Evolutionary conservation across 2,329 filamentous ascomycete species (phyloP), one percentile per base, ranked within the genome.

Genomic region (Pseudopyrenochaeta lycopersici): DNA sequence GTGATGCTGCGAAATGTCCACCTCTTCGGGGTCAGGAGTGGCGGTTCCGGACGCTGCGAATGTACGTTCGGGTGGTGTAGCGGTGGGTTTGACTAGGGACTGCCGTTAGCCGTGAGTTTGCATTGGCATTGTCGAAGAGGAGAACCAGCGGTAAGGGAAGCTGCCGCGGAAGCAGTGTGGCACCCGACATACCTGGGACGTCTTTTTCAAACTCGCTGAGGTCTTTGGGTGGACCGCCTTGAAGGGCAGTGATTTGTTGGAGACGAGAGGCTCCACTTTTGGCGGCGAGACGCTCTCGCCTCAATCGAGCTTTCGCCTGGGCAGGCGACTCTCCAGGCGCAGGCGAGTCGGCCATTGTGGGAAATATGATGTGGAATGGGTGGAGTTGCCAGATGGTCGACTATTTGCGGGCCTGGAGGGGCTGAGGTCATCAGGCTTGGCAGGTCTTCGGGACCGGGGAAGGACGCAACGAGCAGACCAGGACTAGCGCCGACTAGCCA

Each of bases 1-100:
- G 75, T 83, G 88, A 76, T 90, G 89, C 60, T 88, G 77, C n/a
- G 89, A 90, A 63, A 94, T 92, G 72, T 93, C 90, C 59, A 91
- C 84, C 74, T 92, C 90, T 4, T 88, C 89, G 5, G 90, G 90
- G 51, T 82, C 85, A 65, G 76, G 70, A n/a, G 70, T 71, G n/a
- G 67, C 65, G 18, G 67, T 68, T n/a, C 63, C 60, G 45, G 70
- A 63, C n/a, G 56, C 49, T 32, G 59, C 53, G 51, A 65, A 52
- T 23, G 56, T 57, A 30, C 48, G 44, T 27, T 54, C 51, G 6
- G 65, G 54, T 32, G 66, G 59, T 31, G 58, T 62, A 21, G 66
- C 53, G 10, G 66, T 39, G 14, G 68, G 61, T 47, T 68, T 59
- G 40, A 62, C 66, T 68, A 41, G n/a, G 23, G 9, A 29, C 50